Evolutionary conservation across 805 yeast species (phyloP).

Genomic region (Candida schatavii): DNA sequence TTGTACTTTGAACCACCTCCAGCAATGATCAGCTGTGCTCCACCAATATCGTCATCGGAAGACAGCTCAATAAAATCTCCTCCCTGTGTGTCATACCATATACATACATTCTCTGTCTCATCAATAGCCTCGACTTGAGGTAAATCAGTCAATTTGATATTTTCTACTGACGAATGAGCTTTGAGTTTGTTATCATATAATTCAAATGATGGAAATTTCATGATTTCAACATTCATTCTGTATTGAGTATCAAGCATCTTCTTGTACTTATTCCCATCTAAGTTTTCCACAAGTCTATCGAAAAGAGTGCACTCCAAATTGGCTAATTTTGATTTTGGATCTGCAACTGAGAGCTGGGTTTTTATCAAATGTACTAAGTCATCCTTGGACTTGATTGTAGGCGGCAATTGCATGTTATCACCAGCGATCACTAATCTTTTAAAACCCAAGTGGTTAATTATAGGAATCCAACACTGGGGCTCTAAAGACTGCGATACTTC

Average conservation of each 20-base stretch:
- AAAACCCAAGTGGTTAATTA: slow-evolving; percentile 59
- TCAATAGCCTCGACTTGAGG: slow-evolving; percentile 44
- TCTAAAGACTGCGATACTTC: slow-evolving; percentile 94
- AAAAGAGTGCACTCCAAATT: slow-evolving; percentile 68
- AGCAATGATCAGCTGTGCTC: slow-evolving; percentile 9
- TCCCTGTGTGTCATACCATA: slow-evolving; percentile 95
- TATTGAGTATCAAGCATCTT: slow-evolving; percentile 74
- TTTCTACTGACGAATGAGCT: slow-evolving; percentile 60
- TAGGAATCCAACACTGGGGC: slow-evolving; percentile 96
- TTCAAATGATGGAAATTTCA: slow-evolving; percentile 70
- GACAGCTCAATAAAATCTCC: slow-evolving; percentile 71
- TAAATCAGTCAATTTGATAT: slow-evolving; percentile 54
- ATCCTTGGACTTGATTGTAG: slow-evolving; percentile 66
- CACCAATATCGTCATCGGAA: slow-evolving; percentile 23
- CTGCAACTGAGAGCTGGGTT: slow-evolving; percentile 25
- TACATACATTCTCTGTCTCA: slow-evolving; percentile 50
- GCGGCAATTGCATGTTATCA: slow-evolving; percentile 89
- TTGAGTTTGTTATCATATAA: slow-evolving; percentile 61
- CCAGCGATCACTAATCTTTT: slow-evolving; percentile 80
- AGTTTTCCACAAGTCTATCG: slow-evolving; percentile 61
- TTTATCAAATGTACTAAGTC: slow-evolving; percentile 1
- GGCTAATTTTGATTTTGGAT: slow-evolving; percentile 29
- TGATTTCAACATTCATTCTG: slow-evolving; percentile 77
- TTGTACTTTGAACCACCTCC: slow-evolving; percentile 62
- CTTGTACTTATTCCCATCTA: slow-evolving; percentile 45